These are phyloP conservation scores for Phytophthora ramorum DNA, from an alignment of 352 stramenopile species.

Conservation along the genomic window DNA sequence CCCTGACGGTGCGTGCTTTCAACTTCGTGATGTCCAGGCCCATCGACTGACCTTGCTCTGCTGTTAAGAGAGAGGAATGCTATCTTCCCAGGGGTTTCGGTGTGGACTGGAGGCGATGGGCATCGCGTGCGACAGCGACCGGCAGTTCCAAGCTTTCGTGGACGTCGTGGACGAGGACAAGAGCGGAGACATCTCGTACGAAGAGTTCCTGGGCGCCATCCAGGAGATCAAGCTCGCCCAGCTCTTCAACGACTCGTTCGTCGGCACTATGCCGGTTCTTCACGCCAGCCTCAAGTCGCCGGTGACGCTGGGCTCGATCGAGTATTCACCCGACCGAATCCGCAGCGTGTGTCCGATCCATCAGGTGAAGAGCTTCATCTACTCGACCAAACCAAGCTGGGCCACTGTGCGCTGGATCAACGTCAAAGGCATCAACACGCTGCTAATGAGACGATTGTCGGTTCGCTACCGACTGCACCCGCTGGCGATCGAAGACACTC, in stretches of 20 bases:
- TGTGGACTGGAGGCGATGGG: conserved; percentile 74
- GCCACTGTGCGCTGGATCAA: conserved; percentile 80
- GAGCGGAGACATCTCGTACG: conserved; percentile 80
- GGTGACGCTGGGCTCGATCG: conserved; percentile 58
- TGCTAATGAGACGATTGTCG: conserved; percentile 69
- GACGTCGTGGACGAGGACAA: conserved; percentile 79
- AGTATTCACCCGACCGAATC: conserved; percentile 80
- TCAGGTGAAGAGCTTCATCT: conserved; percentile 81
- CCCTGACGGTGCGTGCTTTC: conserved; percentile 46
- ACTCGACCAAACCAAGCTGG: conserved; percentile 76
- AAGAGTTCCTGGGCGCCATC: conserved; percentile 83
- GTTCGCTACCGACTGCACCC: conserved; percentile 85
- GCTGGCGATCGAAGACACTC: conserved; percentile 74
- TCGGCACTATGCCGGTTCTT: conserved; percentile 43
- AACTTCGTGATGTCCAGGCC: background rate
- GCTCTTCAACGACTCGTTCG: conserved; percentile 72
- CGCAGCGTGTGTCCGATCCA: conserved; percentile 71
- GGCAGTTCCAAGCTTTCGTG: conserved; percentile 73
- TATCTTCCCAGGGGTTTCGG: conserved; percentile 76
- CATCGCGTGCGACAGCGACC: conserved; percentile 66
- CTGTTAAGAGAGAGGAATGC: conserved; percentile 49
- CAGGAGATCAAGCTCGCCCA: conserved; percentile 90
- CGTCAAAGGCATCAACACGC: conserved; percentile 57
- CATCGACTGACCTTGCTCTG: background rate
- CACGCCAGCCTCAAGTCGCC: conserved; percentile 15